Conservation (phyloP, 306 rosid genomes). For the Geum urbanum region DNA sequence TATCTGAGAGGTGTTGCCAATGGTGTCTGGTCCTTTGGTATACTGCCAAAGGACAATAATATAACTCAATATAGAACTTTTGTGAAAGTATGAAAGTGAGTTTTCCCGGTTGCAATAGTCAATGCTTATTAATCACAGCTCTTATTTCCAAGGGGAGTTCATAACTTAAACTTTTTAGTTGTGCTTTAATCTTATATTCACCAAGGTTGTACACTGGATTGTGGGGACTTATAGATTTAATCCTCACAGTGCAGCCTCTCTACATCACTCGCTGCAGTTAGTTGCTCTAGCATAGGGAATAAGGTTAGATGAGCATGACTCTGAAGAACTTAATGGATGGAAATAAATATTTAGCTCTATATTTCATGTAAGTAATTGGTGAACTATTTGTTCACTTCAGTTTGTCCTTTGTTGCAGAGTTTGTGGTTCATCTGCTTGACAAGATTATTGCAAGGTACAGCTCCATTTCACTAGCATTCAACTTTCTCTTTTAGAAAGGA, state of each 20-base stretch:
- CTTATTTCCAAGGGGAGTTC: not conserved
- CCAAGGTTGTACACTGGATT: not conserved
- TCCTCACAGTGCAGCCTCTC: not conserved
- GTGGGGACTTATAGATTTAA: slow-evolving; percentile 5
- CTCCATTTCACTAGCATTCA: slow-evolving; percentile 19
- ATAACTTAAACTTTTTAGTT: not conserved
- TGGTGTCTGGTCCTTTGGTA: not conserved
- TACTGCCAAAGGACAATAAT: slow-evolving; percentile 1
- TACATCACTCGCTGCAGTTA: not conserved
- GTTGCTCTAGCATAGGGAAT: not conserved
- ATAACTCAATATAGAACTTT: not conserved
- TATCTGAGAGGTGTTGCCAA: not conserved
- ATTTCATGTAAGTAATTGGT: slow-evolving; percentile 4
- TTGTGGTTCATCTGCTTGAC: slow-evolving; percentile 62
- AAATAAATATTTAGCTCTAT: slow-evolving; percentile 1
- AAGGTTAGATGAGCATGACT: slow-evolving; percentile 6
- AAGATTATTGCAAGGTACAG: slow-evolving; percentile 76
- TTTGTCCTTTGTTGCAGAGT: slow-evolving; percentile 54
- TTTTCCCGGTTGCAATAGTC: not conserved
- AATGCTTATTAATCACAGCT: not conserved
- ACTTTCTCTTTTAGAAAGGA: slow-evolving; percentile 4
- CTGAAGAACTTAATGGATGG: slow-evolving; percentile 1
- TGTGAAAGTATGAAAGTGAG: not conserved
- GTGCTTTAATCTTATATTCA: not conserved
- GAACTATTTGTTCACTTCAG: not conserved